Evolutionary conservation across 257 asterid genomes (phyloP), one percentile per base, ranked within the genome.

Genomic region (Thymus quinquecostatus): DNA sequence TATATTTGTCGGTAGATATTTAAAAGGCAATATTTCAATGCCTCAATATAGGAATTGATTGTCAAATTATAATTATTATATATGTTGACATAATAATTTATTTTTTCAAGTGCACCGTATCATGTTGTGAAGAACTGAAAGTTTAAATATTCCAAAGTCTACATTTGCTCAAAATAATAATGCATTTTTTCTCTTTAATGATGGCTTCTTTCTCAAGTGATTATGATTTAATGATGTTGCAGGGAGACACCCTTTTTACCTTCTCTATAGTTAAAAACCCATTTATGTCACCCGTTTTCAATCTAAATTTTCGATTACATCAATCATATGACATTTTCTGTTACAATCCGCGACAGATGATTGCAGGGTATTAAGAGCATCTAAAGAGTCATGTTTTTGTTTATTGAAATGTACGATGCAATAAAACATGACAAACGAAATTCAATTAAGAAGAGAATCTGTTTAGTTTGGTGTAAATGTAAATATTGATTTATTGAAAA

Each of bases 201-300:
- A 56, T 56, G 0, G 67, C 68, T 63, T 76, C 62, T 62, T 76
- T 64, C 60, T 57, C 33, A 70, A 56, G 72, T 76, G 57, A 70
- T 70, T 64, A 56, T 47, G 54, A n/a, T 30, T 44, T 57, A 66
- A 73, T 73, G 60, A 50, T 68, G 27, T 66, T 62, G 75, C 27
- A 53, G 43, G 75, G 66, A 11, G 60, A 68, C 70, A 21, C n/a
- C 53, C 55, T 63, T 30, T 61, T 61, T 72, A 34, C 34, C 70
- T 44, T 44, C 75, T 60, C 64, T 60, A 49, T 49, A 57, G 33
- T 60, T 60, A 32, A 49, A 21, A 21, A 21, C 7, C 49, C 32
- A 49, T 74, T 64, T 32, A 8, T 36, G 8, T 34, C 21, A 21
- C 21, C 21, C 21, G 21, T 21, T 21, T 21, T 21, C 21, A 21